Percentiles rank a stretch among this genome's conserved stretches.
phyloP scores from a whole-genome alignment of 768 basidiomycete genomes.

The Lentinus tigrinus region DNA sequence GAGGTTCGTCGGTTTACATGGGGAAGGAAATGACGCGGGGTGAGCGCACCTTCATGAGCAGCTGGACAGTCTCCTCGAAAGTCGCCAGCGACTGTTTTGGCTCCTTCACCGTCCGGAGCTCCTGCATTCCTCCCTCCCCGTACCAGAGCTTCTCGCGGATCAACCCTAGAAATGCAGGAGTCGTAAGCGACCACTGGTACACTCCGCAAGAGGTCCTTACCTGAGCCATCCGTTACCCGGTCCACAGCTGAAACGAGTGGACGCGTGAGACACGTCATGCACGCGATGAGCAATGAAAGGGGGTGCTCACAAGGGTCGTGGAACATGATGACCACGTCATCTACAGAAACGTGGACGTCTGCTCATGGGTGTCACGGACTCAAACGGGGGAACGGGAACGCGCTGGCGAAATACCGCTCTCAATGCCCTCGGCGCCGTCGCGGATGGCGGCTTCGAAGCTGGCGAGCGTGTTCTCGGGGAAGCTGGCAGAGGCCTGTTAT shows the following conservation, averaged over 20 bases:
- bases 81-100: conserved; percentile 91
- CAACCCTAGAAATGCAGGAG: conserved; percentile 40
- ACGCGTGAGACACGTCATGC: background rate
- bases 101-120: conserved; percentile 74
- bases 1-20: background rate
- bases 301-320: conserved; percentile 76
- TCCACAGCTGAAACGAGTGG: conserved; percentile 45
- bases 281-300: background rate
- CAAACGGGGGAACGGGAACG: conserved; percentile 32
- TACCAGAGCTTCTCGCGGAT: conserved; percentile 53
- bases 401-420: conserved; percentile 78
- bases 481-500: conserved; percentile 75
- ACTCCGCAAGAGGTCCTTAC: conserved; percentile 31
- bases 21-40: background rate
- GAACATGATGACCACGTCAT: conserved; percentile 90
- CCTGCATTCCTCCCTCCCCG: conserved; percentile 57
- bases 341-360: conserved; percentile 93
- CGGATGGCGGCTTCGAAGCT: conserved; percentile 94
- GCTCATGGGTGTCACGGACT: conserved; percentile 47
- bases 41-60: conserved; percentile 71
- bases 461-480: conserved; percentile 92
- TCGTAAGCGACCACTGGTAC: conserved; percentile 7
- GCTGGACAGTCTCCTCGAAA: conserved; percentile 77
- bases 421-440: conserved; percentile 95
- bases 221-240: conserved; percentile 78